Evolutionary conservation across 148 eudicot genomes (phyloP).

Genomic region (Camellia lanceoleosa): DNA sequence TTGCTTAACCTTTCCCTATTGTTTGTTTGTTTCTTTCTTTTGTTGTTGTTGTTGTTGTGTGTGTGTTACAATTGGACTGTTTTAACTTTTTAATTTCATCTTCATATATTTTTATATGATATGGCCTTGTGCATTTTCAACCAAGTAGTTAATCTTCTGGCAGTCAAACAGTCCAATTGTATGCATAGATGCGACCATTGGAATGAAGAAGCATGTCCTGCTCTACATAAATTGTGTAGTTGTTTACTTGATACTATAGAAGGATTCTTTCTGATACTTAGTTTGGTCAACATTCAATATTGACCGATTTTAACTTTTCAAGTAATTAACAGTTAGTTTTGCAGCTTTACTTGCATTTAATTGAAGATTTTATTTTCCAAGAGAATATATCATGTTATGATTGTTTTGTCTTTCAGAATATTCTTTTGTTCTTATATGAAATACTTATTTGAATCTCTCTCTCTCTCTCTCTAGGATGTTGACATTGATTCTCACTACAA

Average conservation of each 20-base stretch:
- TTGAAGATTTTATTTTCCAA: constrained; percentile 9
- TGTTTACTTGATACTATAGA: not conserved
- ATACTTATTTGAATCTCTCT: constrained; percentile 5
- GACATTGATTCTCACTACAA: constrained; percentile 71
- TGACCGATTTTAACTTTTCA: not conserved
- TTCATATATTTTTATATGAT: not conserved
- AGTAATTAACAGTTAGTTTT: not conserved
- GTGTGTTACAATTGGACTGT: no score
- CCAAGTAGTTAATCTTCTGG: not conserved
- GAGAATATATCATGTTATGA: not conserved
- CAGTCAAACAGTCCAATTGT: not conserved
- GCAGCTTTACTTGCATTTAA: not conserved
- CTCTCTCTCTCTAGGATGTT: constrained; percentile 46
- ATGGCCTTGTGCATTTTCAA: not conserved
- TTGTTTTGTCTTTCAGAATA: not conserved
- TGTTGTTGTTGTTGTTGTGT: no score
- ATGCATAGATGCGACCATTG: not conserved
- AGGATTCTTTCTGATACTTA: not conserved
- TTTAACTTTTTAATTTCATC: not conserved
- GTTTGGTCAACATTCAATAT: not conserved
- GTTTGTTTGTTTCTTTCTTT: no score
- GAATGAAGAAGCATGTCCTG: not conserved
- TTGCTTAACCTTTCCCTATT: no score
- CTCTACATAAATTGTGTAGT: not conserved
- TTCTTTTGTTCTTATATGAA: not conserved